phyloP scores from a whole-genome alignment of 371 early-diverging fungal genomes.

The Circinella minor region DNA sequence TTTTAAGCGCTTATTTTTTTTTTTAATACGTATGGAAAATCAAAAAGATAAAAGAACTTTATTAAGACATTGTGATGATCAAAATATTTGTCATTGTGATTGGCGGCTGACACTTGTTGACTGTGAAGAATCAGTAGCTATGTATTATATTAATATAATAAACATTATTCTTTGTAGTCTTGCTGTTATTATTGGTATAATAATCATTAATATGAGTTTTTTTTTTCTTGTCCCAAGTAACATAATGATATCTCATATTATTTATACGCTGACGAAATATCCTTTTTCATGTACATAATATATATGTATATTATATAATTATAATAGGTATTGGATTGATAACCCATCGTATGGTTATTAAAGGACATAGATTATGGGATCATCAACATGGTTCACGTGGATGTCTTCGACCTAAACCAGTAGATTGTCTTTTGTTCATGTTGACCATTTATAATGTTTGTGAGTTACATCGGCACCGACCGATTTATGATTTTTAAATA shows the following conservation, averaged over 20 bases:
- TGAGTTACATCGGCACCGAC: background rate
- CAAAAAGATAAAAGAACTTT: too few relatives aligned
- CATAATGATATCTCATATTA: too few relatives aligned
- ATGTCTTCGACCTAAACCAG: background rate
- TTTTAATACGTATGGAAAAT: too few relatives aligned
- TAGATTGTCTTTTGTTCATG: background rate
- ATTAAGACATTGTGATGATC: background rate
- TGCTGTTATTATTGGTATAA: background rate
- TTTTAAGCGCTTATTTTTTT: too few relatives aligned
- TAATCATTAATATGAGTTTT: background rate
- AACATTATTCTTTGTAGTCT: conserved; percentile 24
- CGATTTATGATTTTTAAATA: background rate
- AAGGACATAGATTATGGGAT: conserved; percentile 2
- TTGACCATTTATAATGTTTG: background rate
- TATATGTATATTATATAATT: background rate
- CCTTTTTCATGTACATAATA: too few relatives aligned
- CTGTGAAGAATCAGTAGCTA: conserved; percentile 23
- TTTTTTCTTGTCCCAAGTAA: too few relatives aligned
- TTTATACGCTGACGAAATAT: too few relatives aligned
- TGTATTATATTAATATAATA: conserved; percentile 25
- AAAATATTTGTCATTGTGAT: conserved; percentile 29
- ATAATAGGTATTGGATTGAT: background rate
- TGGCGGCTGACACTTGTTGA: conserved; percentile 28
- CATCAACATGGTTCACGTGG: background rate
- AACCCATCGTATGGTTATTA: background rate